phyloP scores from a whole-genome alignment of 371 early-diverging fungal species.

The Mycotypha africana region DNA sequence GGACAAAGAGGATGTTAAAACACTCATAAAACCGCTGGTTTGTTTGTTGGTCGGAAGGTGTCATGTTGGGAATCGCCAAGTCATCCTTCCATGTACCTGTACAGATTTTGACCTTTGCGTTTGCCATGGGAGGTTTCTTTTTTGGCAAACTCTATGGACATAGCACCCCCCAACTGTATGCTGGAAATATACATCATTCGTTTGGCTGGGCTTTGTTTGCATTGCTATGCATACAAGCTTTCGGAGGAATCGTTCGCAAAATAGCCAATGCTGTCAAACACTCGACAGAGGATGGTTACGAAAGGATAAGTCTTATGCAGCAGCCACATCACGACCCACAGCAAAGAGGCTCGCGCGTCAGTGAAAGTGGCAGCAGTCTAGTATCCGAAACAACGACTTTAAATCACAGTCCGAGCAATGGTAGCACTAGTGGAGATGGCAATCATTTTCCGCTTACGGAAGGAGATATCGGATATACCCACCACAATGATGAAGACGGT shows the following conservation, averaged over 20 bases:
- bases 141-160: conserved; percentile 33
- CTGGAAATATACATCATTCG: conserved; percentile 30
- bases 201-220: conserved; percentile 27
- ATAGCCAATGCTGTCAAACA: conserved; percentile 26
- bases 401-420: too few species aligned
- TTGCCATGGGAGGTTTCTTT: conserved; percentile 24
- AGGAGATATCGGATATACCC: conserved; percentile 7
- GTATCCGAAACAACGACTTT: not conserved
- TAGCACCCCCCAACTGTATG: conserved; percentile 24
- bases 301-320: not conserved
- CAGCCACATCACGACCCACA: too few species aligned
- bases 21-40: too few species aligned
- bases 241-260: conserved; percentile 26
- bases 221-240: conserved; percentile 18
- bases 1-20: too few species aligned
- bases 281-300: not conserved
- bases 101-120: conserved; percentile 20
- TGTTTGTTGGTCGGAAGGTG: conserved; percentile 9
- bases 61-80: conserved; percentile 32
- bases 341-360: not conserved
- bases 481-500: conserved; percentile 4
- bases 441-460: not conserved
- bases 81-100: conserved; percentile 26
- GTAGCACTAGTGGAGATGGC: too few species aligned
- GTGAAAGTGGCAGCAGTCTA: not conserved